Evolutionary conservation across 805 yeast genomes (phyloP), one percentile per base, ranked within the genome.

Genomic region (Starmerella kuoi): DNA sequence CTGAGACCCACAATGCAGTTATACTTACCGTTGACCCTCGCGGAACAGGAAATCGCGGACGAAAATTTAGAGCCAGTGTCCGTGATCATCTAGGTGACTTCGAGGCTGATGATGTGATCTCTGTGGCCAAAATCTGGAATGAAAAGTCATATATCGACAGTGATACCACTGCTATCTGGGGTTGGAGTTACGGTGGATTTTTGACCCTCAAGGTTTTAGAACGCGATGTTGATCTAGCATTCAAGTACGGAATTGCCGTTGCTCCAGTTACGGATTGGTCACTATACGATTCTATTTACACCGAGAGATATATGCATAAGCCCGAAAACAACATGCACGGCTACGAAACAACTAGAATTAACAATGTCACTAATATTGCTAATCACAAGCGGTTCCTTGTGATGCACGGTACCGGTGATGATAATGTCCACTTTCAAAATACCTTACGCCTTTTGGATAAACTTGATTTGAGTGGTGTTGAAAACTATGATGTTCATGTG

Each of bases 161-260:
- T 20, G 64, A 69, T 3, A 71, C 74, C 46, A 76, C 84, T 11
- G 93, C 94, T 0, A 74, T 88, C 42, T 91, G 96, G 88, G 98
- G 98, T 7, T 91, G 98, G 98, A 82, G 94, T 19, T 91, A 88
- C 58, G 98, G 98, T 37, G 98, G 97, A 0, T 91, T 75, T 58
- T 72, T 85, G 69, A 86, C 98, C 0, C 69, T 91, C 53, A 91
- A 87, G 62, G 80, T 94, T 0, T 64, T 91, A 36, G 97, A 91
- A 61, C 68, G 69, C 19, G 97, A 91, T 61, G 69, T 67, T 2
- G 84, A 85, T 15, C 64, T 73, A 28, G 73, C 76, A 14, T 87
- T 91, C 69, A 74, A 74, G 44, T 91, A 77, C 59, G 97, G 97
- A 8, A 76, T 86, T 71, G 79, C 97, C 0, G 97, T 91, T 20